These are phyloP conservation scores for Escovopsis sp. DNA, from an alignment of 2,329 filamentous ascomycete species.

Conservation along the genomic window DNA sequence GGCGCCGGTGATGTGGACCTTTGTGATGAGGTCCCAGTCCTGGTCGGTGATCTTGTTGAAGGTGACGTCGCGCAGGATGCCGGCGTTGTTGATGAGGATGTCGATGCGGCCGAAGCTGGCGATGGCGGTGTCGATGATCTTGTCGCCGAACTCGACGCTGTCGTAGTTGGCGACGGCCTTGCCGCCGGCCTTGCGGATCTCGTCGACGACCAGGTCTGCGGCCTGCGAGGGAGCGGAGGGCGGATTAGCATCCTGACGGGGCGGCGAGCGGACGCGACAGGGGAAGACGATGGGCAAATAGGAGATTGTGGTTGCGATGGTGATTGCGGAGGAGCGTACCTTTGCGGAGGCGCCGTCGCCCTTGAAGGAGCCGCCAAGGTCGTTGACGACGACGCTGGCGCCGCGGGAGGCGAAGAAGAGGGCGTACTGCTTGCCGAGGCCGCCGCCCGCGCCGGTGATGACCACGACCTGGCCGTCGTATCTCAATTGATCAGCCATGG, in stretches of 20 bases:
- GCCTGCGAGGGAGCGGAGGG: constrained; percentile 33
- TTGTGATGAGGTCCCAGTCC: constrained; percentile 92
- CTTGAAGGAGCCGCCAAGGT: constrained; percentile 84
- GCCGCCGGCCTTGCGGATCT: constrained; percentile 77
- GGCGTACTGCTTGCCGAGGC: constrained; percentile 69
- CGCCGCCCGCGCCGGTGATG: constrained; percentile 68
- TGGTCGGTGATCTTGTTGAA: constrained; percentile 98
- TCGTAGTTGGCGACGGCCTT: constrained; percentile 98
- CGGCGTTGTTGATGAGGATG: constrained; percentile 93
- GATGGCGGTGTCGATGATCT: constrained; percentile 83
- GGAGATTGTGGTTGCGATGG: neutral
- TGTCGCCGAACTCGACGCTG: constrained; percentile 81
- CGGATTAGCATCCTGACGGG: constrained; percentile 6
- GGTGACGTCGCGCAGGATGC: constrained; percentile 85
- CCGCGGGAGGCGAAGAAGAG: constrained; percentile 84
- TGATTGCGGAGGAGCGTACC: constrained; percentile 31
- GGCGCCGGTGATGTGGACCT: constrained; percentile 81
- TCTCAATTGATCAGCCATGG: constrained; percentile 54
- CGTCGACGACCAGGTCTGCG: constrained; percentile 68
- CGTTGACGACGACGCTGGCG: constrained; percentile 92
- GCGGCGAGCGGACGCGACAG: neutral
- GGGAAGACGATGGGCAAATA: neutral
- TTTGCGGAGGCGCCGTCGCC: constrained; percentile 79
- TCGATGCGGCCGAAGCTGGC: constrained; percentile 75
- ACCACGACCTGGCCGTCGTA: constrained; percentile 77